Conservation (phyloP, 495 filamentous ascomycete genomes). For the Rusavskia elegans region DNA sequence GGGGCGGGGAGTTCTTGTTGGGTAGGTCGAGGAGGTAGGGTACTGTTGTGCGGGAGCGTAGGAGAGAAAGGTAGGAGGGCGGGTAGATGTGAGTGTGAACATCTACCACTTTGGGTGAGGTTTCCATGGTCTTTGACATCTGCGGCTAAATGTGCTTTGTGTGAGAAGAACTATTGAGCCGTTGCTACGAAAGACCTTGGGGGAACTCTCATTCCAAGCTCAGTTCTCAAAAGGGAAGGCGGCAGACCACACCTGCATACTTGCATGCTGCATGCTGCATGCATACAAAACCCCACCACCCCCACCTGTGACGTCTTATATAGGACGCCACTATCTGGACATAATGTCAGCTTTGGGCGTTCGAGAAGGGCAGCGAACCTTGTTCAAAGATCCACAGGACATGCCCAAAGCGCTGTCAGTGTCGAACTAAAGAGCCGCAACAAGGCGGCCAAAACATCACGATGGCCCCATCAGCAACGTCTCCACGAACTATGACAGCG, state of each 20-base stretch:
- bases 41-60: constrained; percentile 56
- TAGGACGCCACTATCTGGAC: too few species aligned
- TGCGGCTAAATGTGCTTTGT: too few species aligned
- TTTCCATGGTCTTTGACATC: constrained; percentile 7
- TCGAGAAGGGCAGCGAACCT: too few species aligned
- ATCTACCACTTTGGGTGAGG: constrained; percentile 46
- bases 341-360: too few species aligned
- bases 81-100: constrained; percentile 95
- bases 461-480: background rate
- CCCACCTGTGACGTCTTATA: too few species aligned
- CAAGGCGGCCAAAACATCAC: background rate
- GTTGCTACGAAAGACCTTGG: too few species aligned
- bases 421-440: background rate
- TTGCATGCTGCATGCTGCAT: background rate
- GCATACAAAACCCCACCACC: too few species aligned
- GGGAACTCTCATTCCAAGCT: too few species aligned
- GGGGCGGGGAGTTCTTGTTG: constrained; percentile 28
- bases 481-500: background rate
- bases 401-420: background rate
- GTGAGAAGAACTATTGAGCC: too few species aligned
- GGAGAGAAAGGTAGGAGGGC: constrained; percentile 63
- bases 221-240: background rate
- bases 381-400: background rate
- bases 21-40: constrained; percentile 65
- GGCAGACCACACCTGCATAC: background rate